Evolutionary conservation across 1,284 basidiomycete species (phyloP), one percentile per base, ranked within the genome.

Genomic region (Sphagnurus paluster): DNA sequence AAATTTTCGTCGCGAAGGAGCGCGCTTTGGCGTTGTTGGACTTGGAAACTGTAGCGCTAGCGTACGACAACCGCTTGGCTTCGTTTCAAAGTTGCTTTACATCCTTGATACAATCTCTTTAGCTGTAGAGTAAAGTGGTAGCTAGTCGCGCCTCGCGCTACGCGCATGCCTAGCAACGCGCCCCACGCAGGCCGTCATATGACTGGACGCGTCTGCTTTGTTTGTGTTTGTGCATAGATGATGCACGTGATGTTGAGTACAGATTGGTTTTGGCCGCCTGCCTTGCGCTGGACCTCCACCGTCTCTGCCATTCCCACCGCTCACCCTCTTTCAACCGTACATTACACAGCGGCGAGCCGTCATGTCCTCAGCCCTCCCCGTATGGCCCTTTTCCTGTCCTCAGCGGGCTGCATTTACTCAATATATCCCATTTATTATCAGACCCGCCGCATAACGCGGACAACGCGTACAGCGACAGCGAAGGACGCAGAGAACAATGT

Each of bases 401-500:
- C 25, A 34, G 19, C 33, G 42, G 35, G 39, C 33, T 34, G 35
- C 23, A 23, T 45, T 46, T 13, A 28, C 38, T 26, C 16, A 16
- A 37, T 30, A 39, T 6, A 24, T 14, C 8, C 14, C 28, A 36
- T 26, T 24, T 23, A 21, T 24, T 20, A n/a, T n/a, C 29, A 59
- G 57, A 52, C 54, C 44, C 57, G 57, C 55, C 78, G 82, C 65
- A 68, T 75, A 45, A 77, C 78, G 44, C 75, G 82, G 59, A 74
- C 74, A 42, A 75, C 75, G 44, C 76, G 77, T 48, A 69, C 74
- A 8, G 61, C 70, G 34, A 67, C 73, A 23, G 72, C 77, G 56
- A 84, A 80, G 63, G 82, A 85, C 60, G 77, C 71, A 57, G 82
- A 84, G 72, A 87, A 82, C 64, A 80, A 79, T 51, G 72, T 78